A percentile compares a stretch with the other conserved stretches of the same genome.
Conservation (phyloP, 495 filamentous ascomycete genomes). For the Penicillium coffeae region DNA sequence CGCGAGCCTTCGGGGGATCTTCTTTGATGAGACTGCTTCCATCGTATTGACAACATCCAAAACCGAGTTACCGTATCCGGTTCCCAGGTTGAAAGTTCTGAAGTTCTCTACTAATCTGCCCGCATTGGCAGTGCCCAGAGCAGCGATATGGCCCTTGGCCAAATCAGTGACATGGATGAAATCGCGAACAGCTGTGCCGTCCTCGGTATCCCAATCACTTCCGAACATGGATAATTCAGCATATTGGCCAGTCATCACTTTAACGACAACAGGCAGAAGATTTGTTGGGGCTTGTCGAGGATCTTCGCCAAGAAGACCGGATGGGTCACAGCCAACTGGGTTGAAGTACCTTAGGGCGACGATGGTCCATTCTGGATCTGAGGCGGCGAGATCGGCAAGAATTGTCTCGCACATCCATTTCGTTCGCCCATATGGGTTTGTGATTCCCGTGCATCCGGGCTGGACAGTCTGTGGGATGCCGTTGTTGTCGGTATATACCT, state of each 20-base stretch:
- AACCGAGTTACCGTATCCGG: conserved; percentile 49
- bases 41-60: conserved; percentile 48
- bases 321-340: conserved; percentile 61
- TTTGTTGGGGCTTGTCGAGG: conserved; percentile 60
- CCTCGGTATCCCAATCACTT: conserved; percentile 60
- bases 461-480: conserved; percentile 29
- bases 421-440: conserved; percentile 62
- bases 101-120: conserved; percentile 41
- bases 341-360: conserved; percentile 66
- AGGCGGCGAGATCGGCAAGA: conserved; percentile 55
- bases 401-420: conserved; percentile 67
- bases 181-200: conserved; percentile 57
- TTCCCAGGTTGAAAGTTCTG: conserved; percentile 52
- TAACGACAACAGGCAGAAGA: conserved; percentile 57
- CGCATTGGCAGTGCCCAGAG: conserved; percentile 40
- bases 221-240: conserved; percentile 56
- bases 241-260: conserved; percentile 55
- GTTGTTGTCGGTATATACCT: conserved; percentile 26
- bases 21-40: conserved; percentile 38
- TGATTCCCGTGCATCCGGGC: conserved; percentile 51
- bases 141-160: conserved; percentile 61
- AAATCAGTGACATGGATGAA: conserved; percentile 65
- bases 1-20: conserved; percentile 58
- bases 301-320: conserved; percentile 62
- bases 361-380: conserved; percentile 58